Percentiles rank a stretch among this genome's conserved stretches.
These are phyloP conservation scores for Xylaria sp. DNA, from an alignment of 2,329 filamentous ascomycete species.

Conservation along the genomic window DNA sequence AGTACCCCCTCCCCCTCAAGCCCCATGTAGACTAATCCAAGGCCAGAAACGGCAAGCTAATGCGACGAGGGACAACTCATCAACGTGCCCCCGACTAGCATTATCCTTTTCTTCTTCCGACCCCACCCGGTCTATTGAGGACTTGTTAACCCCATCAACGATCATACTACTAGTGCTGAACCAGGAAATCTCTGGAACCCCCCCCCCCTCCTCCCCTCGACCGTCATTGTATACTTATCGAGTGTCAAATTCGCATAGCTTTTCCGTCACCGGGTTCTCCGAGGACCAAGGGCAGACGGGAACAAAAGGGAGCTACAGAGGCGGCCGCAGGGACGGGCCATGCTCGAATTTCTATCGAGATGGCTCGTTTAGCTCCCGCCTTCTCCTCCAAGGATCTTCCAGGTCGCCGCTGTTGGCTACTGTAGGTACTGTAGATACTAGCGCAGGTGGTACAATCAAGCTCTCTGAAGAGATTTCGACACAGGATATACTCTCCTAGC, in stretches of 20 bases:
- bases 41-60: constrained; percentile 22
- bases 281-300: not conserved
- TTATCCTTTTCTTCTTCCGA: constrained; percentile 19
- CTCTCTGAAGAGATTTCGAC: not conserved
- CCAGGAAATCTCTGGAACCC: not conserved
- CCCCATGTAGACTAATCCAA: constrained; percentile 4
- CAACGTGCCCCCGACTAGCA: constrained; percentile 5
- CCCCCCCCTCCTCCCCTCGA: too few relatives aligned
- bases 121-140: constrained; percentile 7
- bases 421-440: not conserved
- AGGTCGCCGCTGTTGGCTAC: not conserved
- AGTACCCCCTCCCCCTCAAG: constrained; percentile 4
- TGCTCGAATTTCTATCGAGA: not conserved
- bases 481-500: too few relatives aligned
- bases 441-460: not conserved
- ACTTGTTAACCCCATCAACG: not conserved
- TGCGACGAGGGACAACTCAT: constrained; percentile 30
- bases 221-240: not conserved
- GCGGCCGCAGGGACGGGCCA: not conserved
- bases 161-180: not conserved
- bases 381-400: constrained; percentile 20
- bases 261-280: not conserved
- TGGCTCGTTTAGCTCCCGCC: constrained; percentile 22
- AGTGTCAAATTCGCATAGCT: not conserved
- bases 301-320: not conserved